These are phyloP conservation scores for Allium fistulosum DNA, from an alignment of 106 monocot genomes.

Conservation along the genomic window DNA sequence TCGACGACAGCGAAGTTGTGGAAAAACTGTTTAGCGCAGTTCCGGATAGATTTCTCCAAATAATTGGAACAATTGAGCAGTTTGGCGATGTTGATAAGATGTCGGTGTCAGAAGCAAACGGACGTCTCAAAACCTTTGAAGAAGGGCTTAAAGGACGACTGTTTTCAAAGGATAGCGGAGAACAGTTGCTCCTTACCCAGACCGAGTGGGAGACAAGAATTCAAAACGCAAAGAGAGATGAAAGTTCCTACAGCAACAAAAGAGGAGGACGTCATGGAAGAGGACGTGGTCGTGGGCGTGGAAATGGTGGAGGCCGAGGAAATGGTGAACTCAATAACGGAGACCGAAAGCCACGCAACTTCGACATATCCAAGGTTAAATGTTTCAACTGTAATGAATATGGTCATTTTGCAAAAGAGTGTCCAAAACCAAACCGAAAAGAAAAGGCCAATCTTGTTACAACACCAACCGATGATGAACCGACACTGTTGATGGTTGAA, in stretches of 20 bases:
- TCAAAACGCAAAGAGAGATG: background rate
- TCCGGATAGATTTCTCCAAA: conserved; percentile 5
- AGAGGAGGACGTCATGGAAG: conserved; percentile 1
- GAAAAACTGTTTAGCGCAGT: conserved; percentile 7
- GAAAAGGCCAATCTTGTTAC: too few relatives aligned
- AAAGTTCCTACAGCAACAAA: conserved; percentile 3
- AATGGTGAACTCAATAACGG: too few relatives aligned
- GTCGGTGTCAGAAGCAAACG: conserved; percentile 5
- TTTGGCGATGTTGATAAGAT: conserved; percentile 6
- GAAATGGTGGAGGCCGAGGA: conserved; percentile 4
- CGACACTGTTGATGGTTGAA: too few relatives aligned
- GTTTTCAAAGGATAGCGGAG: background rate
- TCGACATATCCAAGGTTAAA: conserved; percentile 3
- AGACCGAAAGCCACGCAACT: conserved; percentile 7
- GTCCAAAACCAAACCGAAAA: too few relatives aligned
- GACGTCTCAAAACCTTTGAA: conserved; percentile 9
- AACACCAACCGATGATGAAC: too few relatives aligned
- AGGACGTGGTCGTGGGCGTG: conserved; percentile 7
- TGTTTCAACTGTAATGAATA: too few relatives aligned
- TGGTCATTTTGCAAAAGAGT: too few relatives aligned
- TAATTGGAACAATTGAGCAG: conserved; percentile 6
- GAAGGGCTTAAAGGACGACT: conserved; percentile 5
- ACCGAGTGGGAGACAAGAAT: conserved; percentile 2
- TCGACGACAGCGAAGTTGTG: conserved; percentile 1
- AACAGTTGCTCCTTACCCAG: conserved; percentile 1